These are phyloP conservation scores for Berberis vulgaris DNA, from an alignment of 164 flowering plant genomes.

Conservation along the genomic window DNA sequence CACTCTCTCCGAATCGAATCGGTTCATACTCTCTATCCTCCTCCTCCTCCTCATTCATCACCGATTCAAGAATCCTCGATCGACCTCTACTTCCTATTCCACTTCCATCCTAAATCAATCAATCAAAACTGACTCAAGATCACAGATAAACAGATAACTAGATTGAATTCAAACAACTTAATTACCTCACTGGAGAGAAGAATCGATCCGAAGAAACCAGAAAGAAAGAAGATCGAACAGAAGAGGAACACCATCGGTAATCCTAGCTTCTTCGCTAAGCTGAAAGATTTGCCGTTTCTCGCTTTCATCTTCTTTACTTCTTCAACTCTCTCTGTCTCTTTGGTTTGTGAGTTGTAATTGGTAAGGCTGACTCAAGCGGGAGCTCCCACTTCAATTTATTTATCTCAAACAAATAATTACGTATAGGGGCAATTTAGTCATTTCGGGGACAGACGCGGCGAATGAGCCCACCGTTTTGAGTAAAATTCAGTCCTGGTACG, in stretches of 20 bases:
- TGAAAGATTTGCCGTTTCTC: background rate
- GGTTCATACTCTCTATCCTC: slow-evolving; percentile 6
- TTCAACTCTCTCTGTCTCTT: background rate
- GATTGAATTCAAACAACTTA: too few relatives aligned
- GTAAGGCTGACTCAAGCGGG: background rate
- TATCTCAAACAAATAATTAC: too few relatives aligned
- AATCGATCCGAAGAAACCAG: slow-evolving; percentile 52
- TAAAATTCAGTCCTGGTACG: too few relatives aligned
- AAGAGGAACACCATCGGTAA: slow-evolving; percentile 37
- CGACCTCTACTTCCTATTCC: slow-evolving; percentile 10
- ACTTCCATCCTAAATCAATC: slow-evolving; percentile 15
- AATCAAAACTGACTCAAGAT: background rate
- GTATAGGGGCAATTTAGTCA: too few relatives aligned
- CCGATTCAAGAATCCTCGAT: slow-evolving; percentile 26
- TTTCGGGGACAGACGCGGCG: too few relatives aligned
- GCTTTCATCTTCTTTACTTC: background rate
- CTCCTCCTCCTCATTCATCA: slow-evolving; percentile 7
- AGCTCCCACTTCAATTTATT: too few relatives aligned
- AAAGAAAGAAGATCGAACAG: slow-evolving; percentile 56
- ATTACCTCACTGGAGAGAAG: slow-evolving; percentile 51
- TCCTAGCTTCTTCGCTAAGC: slow-evolving; percentile 17
- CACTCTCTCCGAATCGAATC: slow-evolving; percentile 52
- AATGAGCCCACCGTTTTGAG: too few relatives aligned
- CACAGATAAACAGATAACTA: background rate
- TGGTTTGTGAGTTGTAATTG: too few relatives aligned